phyloP scores from a whole-genome alignment of 805 yeast species.

The Wickerhamomyces mucosus region DNA sequence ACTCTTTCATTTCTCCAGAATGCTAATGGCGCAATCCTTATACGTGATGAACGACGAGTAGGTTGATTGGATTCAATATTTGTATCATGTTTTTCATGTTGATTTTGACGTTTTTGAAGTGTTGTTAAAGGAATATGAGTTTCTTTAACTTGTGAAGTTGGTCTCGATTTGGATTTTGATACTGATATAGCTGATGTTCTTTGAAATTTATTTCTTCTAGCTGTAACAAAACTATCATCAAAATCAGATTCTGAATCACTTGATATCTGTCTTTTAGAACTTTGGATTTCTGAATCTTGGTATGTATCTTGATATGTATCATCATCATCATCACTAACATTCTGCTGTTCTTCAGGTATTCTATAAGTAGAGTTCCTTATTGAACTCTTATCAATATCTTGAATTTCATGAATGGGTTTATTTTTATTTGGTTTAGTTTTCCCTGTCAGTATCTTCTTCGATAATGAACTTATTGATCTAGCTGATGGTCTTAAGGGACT shows the following conservation, averaged over 20 bases:
- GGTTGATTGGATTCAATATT: slow-evolving; percentile 20
- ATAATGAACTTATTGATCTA: slow-evolving; percentile 5
- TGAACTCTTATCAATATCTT: not conserved
- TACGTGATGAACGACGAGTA: slow-evolving; percentile 55
- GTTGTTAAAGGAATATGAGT: too few species aligned
- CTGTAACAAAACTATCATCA: too few species aligned
- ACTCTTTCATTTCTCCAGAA: slow-evolving; percentile 80
- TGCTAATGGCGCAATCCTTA: slow-evolving; percentile 61
- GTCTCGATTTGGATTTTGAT: slow-evolving; percentile 6
- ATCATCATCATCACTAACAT: slow-evolving; percentile 2
- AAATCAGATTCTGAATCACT: too few species aligned
- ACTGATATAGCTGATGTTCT: too few species aligned
- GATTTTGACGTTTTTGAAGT: too few species aligned
- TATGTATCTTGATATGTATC: too few species aligned
- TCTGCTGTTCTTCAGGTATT: not conserved
- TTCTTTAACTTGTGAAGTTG: slow-evolving; percentile 1
- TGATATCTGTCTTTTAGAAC: too few species aligned
- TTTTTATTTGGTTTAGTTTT: slow-evolving; percentile 1
- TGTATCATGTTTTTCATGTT: too few species aligned
- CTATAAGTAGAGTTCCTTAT: too few species aligned
- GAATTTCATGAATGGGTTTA: slow-evolving; percentile 4
- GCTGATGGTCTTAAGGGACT: slow-evolving; percentile 1
- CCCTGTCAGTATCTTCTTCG: slow-evolving; percentile 2
- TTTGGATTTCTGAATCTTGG: too few species aligned
- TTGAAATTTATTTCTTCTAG: too few species aligned